Evolutionary conservation across 1,284 basidiomycete species (phyloP).

Genomic region (Sporisorium sorghi): DNA sequence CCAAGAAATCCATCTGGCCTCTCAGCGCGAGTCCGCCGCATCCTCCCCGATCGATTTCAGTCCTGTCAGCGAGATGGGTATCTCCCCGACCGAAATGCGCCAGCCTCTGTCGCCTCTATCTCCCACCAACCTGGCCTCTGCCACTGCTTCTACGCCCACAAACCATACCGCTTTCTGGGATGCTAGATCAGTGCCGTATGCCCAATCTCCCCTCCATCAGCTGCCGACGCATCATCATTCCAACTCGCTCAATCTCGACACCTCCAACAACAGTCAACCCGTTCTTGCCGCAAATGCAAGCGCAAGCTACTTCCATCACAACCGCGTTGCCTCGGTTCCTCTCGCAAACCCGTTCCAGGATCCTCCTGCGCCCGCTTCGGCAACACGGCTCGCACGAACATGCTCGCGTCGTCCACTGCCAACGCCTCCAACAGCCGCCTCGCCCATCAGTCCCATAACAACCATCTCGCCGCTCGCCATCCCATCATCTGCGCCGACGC

Average conservation of each 20-base stretch:
- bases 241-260: conserved; percentile 9
- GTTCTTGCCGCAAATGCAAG: not conserved
- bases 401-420: conserved; percentile 34
- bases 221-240: conserved; percentile 15
- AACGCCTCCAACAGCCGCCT: conserved; percentile 23
- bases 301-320: conserved; percentile 13
- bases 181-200: not conserved
- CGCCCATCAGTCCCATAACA: conserved; percentile 17
- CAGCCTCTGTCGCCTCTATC: conserved; percentile 27
- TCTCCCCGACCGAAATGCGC: conserved; percentile 8
- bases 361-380: conserved; percentile 2
- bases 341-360: conserved; percentile 25
- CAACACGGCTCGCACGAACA: conserved; percentile 11
- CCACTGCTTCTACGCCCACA: conserved; percentile 11
- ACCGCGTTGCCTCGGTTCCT: conserved; percentile 14
- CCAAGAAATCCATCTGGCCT: conserved; percentile 27
- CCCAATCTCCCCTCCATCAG: not conserved
- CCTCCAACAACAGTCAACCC: not conserved
- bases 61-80: conserved; percentile 14
- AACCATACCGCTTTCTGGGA: conserved; percentile 11
- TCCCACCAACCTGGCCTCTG: conserved; percentile 15
- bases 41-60: conserved; percentile 15
- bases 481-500: not conserved
- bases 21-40: not conserved
- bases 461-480: not conserved